Evolutionary conservation across 2,329 filamentous ascomycete species (phyloP).

Genomic region (Fusarium sp.): DNA sequence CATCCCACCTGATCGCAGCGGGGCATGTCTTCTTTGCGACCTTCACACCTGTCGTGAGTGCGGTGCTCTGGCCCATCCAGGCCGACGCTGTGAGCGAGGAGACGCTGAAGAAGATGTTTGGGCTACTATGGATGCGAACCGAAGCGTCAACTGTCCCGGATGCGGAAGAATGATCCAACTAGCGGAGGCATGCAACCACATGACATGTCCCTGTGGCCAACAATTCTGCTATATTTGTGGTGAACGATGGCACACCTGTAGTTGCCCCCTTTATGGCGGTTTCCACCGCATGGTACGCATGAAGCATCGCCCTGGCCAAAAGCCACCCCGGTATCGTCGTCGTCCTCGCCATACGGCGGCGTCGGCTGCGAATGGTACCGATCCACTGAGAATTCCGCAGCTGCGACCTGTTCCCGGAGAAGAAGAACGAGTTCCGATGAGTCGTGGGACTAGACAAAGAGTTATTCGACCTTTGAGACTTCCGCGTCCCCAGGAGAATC

Average conservation of each 20-base stretch:
- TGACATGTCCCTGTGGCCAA: constrained; percentile 55
- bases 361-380: background rate
- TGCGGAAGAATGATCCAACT: constrained; percentile 39
- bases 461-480: background rate
- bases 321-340: constrained; percentile 33
- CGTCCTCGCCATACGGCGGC: background rate
- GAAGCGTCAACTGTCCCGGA: constrained; percentile 36
- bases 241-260: constrained; percentile 52
- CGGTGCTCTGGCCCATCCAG: constrained; percentile 14
- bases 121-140: constrained; percentile 41
- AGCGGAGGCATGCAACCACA: constrained; percentile 41
- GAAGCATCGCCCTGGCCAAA: constrained; percentile 21
- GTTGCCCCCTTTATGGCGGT: constrained; percentile 40
- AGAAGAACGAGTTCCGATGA: background rate
- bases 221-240: constrained; percentile 65
- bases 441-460: background rate
- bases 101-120: constrained; percentile 35
- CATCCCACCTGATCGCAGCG: constrained; percentile 20
- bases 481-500: background rate
- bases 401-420: constrained; percentile 19
- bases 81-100: constrained; percentile 14
- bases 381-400: constrained; percentile 20
- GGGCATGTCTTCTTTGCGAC: constrained; percentile 20
- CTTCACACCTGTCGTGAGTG: constrained; percentile 27
- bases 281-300: constrained; percentile 19